Base-by-base conservation (phyloP, 2,329 filamentous ascomycete species). In the Blumeria hordei region DNA sequence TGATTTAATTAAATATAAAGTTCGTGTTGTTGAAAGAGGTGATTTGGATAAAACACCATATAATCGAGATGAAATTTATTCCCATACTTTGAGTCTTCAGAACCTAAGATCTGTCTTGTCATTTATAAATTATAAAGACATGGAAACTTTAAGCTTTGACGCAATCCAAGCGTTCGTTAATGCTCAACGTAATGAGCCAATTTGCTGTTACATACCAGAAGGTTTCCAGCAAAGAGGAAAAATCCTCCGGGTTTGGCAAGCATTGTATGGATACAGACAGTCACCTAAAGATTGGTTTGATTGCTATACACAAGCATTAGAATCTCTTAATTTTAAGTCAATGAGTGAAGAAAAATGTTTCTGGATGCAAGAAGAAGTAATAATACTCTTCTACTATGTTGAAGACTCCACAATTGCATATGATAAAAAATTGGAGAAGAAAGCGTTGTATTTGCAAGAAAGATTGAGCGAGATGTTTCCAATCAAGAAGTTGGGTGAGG, bases 31-130 rank as follows among this genome's bases (percentile, higher is more conserved):
- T 21, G 50, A 39, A 18, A 34, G 50, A 18, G 50, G 50, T 21
- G 50, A 39, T 53, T 16, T 52, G 8, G 49, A 52, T 36, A 52
- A 16, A 35, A 35, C 49, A 16, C 16, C 49, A 11, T 52, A 52
- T 18, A 52, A 52, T 11, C 49, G 49, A 14, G 49, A 52, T 16
- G 49, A 52, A 36, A 52, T 52, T n/a, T 52, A 36, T 36, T 52
- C 49, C 18, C 49, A 52, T 36, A 52, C 33, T 6, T 16, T 52
- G 6, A 32, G 21, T 32, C 21, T 49, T 10, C 21, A 49, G 33
- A 8, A 49, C 21, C 32, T 49, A 6, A 52, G 49, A 16, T 52
- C 49, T 6, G 35, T 52, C 33, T n/a, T 52, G 49, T n/a, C 49
- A 14, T 52, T 52, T n/a, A 52, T 52, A 35, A 52, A 52, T 16